These are phyloP conservation scores for Cruciata laevipes DNA, from an alignment of 257 asterid genomes.

Conservation along the genomic window DNA sequence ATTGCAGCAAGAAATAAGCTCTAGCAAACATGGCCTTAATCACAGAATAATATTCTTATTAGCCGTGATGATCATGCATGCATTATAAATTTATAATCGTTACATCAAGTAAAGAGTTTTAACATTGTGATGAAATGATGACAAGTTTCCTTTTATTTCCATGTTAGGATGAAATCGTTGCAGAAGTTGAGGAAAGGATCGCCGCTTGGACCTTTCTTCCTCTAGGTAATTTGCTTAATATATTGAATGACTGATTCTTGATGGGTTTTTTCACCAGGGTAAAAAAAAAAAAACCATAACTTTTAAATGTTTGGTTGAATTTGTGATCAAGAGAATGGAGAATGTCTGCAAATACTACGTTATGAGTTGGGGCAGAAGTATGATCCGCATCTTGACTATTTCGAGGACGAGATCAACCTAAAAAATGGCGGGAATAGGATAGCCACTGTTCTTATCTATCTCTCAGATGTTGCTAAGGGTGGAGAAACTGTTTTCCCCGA, in stretches of 20 bases:
- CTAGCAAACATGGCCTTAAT: no score
- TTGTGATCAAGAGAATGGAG: constrained; percentile 60
- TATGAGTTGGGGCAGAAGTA: constrained; percentile 85
- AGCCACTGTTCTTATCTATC: constrained; percentile 91
- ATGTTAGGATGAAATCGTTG: constrained; percentile 62
- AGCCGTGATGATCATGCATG: no score
- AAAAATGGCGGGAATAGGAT: constrained; percentile 74
- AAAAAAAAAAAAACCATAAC: neutral
- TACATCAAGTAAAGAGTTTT: no score
- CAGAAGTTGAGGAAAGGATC: constrained; percentile 54
- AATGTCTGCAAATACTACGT: constrained; percentile 68
- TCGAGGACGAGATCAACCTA: constrained; percentile 58
- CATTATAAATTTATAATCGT: no score
- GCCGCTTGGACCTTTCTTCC: constrained; percentile 97
- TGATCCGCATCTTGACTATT: constrained; percentile 80
- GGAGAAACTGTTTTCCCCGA: constrained; percentile 84
- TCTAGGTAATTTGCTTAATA: constrained; percentile 41
- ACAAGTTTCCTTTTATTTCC: neutral
- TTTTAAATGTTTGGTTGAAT: neutral
- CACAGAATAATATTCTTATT: no score
- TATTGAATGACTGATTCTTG: neutral
- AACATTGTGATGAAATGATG: neutral
- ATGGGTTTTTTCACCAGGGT: no score
- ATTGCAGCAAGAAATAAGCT: no score
- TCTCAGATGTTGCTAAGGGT: constrained; percentile 59